phyloP scores from a whole-genome alignment of 345 rosid genomes.

The Citrus trifoliata region DNA sequence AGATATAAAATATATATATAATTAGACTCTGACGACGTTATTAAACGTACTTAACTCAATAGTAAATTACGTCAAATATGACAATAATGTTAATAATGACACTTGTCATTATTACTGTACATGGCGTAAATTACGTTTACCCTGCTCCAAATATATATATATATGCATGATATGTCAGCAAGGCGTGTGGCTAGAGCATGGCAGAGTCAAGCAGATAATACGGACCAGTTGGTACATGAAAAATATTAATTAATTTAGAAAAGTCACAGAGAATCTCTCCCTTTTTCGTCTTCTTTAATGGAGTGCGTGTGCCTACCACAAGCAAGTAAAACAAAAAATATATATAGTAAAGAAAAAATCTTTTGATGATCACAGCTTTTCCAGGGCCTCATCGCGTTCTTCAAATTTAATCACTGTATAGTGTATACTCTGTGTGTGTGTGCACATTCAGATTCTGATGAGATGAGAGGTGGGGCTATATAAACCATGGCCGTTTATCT shows the following conservation, averaged over 20 bases:
- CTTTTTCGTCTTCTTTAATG: background rate
- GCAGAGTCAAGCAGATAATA: background rate
- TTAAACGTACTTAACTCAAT: no score
- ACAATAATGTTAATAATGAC: no score
- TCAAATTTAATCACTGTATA: background rate
- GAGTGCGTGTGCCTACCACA: conserved; percentile 14
- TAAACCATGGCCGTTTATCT: no score
- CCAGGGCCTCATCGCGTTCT: background rate
- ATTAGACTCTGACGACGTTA: no score
- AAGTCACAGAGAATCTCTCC: background rate
- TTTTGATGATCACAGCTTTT: background rate
- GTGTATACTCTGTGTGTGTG: no score
- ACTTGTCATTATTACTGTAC: no score
- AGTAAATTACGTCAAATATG: no score
- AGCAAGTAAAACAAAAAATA: background rate
- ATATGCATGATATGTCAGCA: background rate
- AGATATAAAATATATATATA: no score
- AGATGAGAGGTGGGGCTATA: background rate
- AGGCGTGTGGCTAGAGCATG: background rate
- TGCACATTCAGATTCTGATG: background rate
- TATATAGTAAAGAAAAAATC: background rate
- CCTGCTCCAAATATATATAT: no score
- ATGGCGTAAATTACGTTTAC: no score
- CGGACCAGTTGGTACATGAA: background rate
- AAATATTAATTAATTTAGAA: background rate